Percentiles rank a stretch among this genome's conserved stretches.
These are phyloP conservation scores for Fistulina hepatica DNA, from an alignment of 1,284 basidiomycete species.

Conservation along the genomic window DNA sequence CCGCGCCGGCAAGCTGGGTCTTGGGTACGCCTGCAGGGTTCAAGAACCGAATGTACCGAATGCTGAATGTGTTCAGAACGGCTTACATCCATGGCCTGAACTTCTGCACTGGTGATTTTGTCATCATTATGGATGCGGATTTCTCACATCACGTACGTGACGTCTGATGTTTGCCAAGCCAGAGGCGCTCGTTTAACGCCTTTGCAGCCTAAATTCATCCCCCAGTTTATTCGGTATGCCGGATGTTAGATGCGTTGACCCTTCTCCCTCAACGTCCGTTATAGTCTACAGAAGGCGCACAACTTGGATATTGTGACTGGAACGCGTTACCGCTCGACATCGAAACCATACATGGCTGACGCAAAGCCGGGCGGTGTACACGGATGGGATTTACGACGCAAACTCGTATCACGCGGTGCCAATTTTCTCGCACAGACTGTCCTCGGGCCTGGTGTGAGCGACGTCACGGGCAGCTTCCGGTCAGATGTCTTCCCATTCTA, in stretches of 20 bases:
- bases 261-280: conserved; percentile 10
- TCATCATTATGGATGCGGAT: conserved; percentile 95
- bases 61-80: conserved; percentile 38
- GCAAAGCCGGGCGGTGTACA: conserved; percentile 70
- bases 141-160: conserved; percentile 82
- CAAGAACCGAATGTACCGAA: conserved; percentile 4
- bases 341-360: conserved; percentile 40
- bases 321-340: conserved; percentile 67
- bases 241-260: conserved; percentile 1
- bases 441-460: conserved; percentile 74
- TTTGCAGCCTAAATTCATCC: conserved; percentile 77
- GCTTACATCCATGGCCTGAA: conserved; percentile 89
- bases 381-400: conserved; percentile 84
- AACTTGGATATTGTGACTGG: conserved; percentile 87
- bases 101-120: conserved; percentile 84
- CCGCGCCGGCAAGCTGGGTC: conserved; percentile 78
- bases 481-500: conserved; percentile 28
- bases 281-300: conserved; percentile 65
- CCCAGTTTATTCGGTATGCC: conserved; percentile 70
- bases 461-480: conserved; percentile 83
- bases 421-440: conserved; percentile 81
- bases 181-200: conserved; percentile 3
- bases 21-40: conserved; percentile 44
- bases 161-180: neutral
- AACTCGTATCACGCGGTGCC: conserved; percentile 76